phyloP scores from a whole-genome alignment of 1,284 basidiomycete genomes.

The Cryptococcus wingfieldii region DNA sequence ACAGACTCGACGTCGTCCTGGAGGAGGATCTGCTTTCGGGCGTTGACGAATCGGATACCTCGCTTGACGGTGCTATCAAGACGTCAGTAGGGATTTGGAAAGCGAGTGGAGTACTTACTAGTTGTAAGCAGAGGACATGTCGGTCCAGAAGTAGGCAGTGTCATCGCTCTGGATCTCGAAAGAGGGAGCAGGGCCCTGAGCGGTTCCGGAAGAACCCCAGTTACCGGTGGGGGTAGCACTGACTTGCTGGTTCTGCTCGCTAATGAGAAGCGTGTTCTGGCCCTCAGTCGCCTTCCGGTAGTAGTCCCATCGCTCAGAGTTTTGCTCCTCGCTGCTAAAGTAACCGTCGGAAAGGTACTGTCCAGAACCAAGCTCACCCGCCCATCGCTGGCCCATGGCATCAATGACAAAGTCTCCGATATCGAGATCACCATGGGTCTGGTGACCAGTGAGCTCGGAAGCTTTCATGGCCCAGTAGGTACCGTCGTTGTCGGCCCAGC shows the following conservation, averaged over 20 bases:
- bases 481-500: constrained; percentile 83
- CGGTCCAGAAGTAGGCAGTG: constrained; percentile 75
- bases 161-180: constrained; percentile 61
- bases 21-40: constrained; percentile 81
- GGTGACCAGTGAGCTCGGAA: constrained; percentile 68
- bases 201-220: constrained; percentile 59
- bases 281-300: constrained; percentile 96
- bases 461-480: constrained; percentile 85
- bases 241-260: constrained; percentile 75
- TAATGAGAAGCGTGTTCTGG: constrained; percentile 88
- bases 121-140: constrained; percentile 77
- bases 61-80: constrained; percentile 56
- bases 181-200: constrained; percentile 68
- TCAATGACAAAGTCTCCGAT: constrained; percentile 92
- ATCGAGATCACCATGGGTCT: constrained; percentile 92
- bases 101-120: constrained; percentile 11
- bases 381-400: constrained; percentile 90
- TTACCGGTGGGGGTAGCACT: constrained; percentile 59
- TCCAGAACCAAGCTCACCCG: constrained; percentile 86
- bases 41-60: constrained; percentile 82
- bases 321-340: constrained; percentile 66
- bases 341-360: constrained; percentile 72
- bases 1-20: constrained; percentile 72
- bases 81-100: not conserved
- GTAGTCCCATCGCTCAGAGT: constrained; percentile 74